Base-by-base conservation (phyloP, 257 asterid genomes). In the Echites panduratus region DNA sequence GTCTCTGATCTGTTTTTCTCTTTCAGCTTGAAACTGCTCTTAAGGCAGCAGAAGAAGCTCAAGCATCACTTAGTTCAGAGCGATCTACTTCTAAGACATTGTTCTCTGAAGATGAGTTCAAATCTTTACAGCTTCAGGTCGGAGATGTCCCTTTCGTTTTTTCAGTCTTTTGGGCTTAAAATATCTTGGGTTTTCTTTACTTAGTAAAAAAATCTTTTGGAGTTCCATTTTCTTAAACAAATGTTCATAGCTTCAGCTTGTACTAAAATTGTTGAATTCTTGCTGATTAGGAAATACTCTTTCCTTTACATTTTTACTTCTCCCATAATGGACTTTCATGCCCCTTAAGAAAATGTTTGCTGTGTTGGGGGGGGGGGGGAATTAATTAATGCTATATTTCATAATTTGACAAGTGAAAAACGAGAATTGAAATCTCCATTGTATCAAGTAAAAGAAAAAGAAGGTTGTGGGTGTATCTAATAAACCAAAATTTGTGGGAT, bases 41-140 rank as follows among this genome's bases (percentile, higher is more conserved):
- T 53, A 90, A 87, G 87, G 89, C 96, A 13, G 91, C 88, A 45
- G 91, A 88, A 85, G 74, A 83, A 44, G 97, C 98, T 4, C 97
- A 90, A 75, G 79, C 92, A 53, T 76, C 88, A 58, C 90, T 88
- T 76, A 84, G 73, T 68, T 65, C 89, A 2, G 99, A 84, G 80
- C 82, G 95, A 74, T 83, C 84, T 62, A 91, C 75, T 77, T 82
- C 92, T 12, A 91, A 86, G 65, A 79, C 88, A 32, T 75, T 88
- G 29, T 72, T 92, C 61, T 84, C 86, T 69, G 76, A 85, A 1
- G 98, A 92, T 66, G 97, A 92, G 40, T 95, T 92, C 76, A 87
- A 84, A 71, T 79, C 89, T 70, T 84, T 95, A 59, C 98, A 90
- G 79, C 85, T 86, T 53, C 98, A 94, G 92, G 87, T 80, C 66